These are phyloP conservation scores for Piper betle DNA, from an alignment of 164 flowering plant genomes.

Conservation along the genomic window DNA sequence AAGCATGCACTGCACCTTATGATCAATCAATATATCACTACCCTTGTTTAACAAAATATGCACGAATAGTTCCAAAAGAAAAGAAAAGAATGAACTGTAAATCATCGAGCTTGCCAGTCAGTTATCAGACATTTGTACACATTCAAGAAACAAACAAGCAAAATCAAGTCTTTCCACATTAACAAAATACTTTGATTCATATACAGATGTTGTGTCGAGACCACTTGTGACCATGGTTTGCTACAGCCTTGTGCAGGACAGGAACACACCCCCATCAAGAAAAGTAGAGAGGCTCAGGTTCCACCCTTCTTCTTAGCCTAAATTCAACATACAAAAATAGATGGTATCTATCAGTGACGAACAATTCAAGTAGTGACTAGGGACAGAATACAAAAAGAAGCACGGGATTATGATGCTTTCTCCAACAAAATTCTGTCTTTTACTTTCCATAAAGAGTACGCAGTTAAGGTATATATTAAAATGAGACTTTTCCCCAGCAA, in stretches of 20 bases:
- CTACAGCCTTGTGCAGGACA: not conserved
- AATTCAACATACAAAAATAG: not conserved
- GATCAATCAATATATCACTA: too few relatives aligned
- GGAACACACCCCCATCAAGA: not conserved
- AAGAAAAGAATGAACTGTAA: too few relatives aligned
- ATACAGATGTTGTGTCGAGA: too few relatives aligned
- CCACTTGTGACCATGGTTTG: too few relatives aligned
- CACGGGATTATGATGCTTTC: not conserved
- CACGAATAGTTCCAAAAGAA: not conserved
- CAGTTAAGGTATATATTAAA: too few relatives aligned
- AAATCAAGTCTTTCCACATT: too few relatives aligned
- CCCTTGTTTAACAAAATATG: too few relatives aligned
- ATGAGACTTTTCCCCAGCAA: too few relatives aligned
- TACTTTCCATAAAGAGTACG: too few relatives aligned
- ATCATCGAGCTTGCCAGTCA: not conserved
- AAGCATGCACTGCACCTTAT: too few relatives aligned
- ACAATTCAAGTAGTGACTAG: not conserved
- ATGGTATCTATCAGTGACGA: not conserved
- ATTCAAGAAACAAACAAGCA: not conserved
- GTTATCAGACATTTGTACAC: not conserved
- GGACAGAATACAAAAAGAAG: not conserved
- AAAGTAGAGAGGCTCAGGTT: slow-evolving; percentile 9
- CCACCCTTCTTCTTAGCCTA: slow-evolving; percentile 10
- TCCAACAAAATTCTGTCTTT: not conserved
- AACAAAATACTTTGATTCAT: not conserved